phyloP scores from a whole-genome alignment of 495 filamentous ascomycete species.

The Lophium mytilinum region DNA sequence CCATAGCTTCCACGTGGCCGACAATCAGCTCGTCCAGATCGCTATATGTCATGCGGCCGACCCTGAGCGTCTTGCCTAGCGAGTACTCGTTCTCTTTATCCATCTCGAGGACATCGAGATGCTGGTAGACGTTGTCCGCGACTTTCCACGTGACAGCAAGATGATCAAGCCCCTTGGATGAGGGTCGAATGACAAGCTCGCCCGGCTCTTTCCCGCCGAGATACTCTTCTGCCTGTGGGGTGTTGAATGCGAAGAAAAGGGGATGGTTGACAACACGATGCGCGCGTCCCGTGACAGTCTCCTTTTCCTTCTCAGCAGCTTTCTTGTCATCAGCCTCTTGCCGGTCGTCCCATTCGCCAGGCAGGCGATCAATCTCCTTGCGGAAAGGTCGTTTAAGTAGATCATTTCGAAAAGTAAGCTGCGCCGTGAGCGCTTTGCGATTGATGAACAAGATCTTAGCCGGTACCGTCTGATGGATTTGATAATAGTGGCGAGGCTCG shows the following conservation, averaged over 20 bases:
- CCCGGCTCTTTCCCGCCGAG: constrained; percentile 74
- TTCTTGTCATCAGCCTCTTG: constrained; percentile 75
- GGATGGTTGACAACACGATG: constrained; percentile 96
- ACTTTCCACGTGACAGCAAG: constrained; percentile 97
- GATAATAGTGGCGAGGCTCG: constrained; percentile 47
- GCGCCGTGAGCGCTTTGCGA: constrained; percentile 69
- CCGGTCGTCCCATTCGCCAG: constrained; percentile 75
- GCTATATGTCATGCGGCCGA: constrained; percentile 82
- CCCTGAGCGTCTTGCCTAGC: constrained; percentile 72
- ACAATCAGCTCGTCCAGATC: constrained; percentile 97
- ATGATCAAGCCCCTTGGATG: constrained; percentile 88
- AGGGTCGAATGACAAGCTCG: constrained; percentile 90
- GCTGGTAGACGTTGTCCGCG: constrained; percentile 87
- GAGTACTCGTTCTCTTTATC: constrained; percentile 96
- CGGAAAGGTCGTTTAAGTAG: constrained; percentile 62
- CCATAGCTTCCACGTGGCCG: constrained; percentile 94
- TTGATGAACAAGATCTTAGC: constrained; percentile 83
- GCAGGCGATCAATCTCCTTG: constrained; percentile 57
- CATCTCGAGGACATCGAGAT: constrained; percentile 92
- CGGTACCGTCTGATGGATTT: constrained; percentile 70
- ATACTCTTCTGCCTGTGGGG: constrained; percentile 88
- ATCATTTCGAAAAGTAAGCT: constrained; percentile 75
- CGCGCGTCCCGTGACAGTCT: constrained; percentile 68
- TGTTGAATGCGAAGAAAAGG: constrained; percentile 86
- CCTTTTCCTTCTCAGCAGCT: constrained; percentile 62